These are phyloP conservation scores for Alternaria postmessia DNA, from an alignment of 2,329 filamentous ascomycete genomes.

Conservation along the genomic window DNA sequence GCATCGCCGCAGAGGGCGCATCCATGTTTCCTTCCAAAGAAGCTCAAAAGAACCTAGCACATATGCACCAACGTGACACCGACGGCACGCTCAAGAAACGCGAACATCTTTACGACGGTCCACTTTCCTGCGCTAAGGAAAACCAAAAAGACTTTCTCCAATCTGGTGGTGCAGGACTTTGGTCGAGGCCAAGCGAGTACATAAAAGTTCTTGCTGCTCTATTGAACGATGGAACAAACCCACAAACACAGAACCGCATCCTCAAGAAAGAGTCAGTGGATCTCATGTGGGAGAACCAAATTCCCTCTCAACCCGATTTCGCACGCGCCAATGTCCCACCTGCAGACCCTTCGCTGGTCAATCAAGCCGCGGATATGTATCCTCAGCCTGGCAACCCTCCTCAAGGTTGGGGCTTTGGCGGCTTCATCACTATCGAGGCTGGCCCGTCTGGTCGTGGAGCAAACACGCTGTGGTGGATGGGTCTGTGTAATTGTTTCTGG, in stretches of 20 bases:
- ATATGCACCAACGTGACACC: conserved; percentile 63
- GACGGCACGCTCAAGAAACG: conserved; percentile 50
- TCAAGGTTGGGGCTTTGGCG: conserved; percentile 71
- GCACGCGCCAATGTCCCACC: conserved; percentile 54
- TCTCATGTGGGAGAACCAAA: conserved; percentile 71
- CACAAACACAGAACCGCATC: conserved; percentile 63
- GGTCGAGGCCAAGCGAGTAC: conserved; percentile 67
- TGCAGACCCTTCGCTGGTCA: conserved; percentile 60
- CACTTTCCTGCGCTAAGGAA: conserved; percentile 56
- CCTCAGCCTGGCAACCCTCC: conserved; percentile 58
- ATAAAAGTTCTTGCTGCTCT: conserved; percentile 67
- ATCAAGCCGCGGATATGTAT: conserved; percentile 60
- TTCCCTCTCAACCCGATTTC: conserved; percentile 62
- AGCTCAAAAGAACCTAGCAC: conserved; percentile 64
- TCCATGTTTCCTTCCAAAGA: conserved; percentile 64
- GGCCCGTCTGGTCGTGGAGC: conserved; percentile 62
- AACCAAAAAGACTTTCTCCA: conserved; percentile 61
- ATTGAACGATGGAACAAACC: conserved; percentile 70
- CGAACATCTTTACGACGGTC: conserved; percentile 62
- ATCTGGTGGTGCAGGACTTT: conserved; percentile 69
- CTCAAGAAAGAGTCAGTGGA: conserved; percentile 66
- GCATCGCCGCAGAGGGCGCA: conserved; percentile 55
- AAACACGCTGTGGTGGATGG: conserved; percentile 65
- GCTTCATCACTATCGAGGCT: conserved; percentile 60
- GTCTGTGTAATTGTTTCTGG: conserved; percentile 68